These are phyloP conservation scores for Warburgia ugandensis DNA, from an alignment of 164 flowering plant species.

Conservation along the genomic window DNA sequence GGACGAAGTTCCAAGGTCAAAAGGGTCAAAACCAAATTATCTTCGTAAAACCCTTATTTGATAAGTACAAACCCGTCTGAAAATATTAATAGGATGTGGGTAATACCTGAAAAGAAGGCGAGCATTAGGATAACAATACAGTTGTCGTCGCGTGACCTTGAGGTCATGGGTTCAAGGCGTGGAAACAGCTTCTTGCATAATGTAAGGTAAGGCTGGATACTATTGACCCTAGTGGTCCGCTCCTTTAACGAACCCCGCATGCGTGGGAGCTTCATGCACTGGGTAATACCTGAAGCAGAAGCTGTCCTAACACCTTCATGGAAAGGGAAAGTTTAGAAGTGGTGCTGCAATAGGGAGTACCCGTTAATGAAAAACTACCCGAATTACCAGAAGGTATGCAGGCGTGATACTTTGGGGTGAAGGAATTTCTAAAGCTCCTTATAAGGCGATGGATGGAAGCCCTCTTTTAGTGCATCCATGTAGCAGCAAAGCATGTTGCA, in stretches of 20 bases:
- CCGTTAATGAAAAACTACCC: slow-evolving; percentile 18
- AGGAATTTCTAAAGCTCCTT: slow-evolving; percentile 34
- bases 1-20: neutral
- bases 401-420: neutral
- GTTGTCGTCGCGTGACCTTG: no score
- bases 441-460: slow-evolving; percentile 75
- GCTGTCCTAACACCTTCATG: slow-evolving; percentile 81
- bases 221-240: no score
- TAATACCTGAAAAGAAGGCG: no score
- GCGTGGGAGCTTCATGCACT: no score
- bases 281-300: slow-evolving; percentile 88
- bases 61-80: neutral
- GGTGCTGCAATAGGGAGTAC: slow-evolving; percentile 70
- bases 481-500: slow-evolving; percentile 79
- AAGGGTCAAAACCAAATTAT: neutral
- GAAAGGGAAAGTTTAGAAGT: slow-evolving; percentile 68
- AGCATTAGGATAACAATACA: no score
- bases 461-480: slow-evolving; percentile 81
- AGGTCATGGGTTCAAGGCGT: no score
- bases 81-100: neutral
- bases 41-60: neutral
- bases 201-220: no score
- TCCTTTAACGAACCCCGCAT: no score
- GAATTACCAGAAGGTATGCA: neutral
- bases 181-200: no score